Evolutionary conservation across 164 flowering plant genomes (phyloP).

Genomic region (Vitis rupestris): DNA sequence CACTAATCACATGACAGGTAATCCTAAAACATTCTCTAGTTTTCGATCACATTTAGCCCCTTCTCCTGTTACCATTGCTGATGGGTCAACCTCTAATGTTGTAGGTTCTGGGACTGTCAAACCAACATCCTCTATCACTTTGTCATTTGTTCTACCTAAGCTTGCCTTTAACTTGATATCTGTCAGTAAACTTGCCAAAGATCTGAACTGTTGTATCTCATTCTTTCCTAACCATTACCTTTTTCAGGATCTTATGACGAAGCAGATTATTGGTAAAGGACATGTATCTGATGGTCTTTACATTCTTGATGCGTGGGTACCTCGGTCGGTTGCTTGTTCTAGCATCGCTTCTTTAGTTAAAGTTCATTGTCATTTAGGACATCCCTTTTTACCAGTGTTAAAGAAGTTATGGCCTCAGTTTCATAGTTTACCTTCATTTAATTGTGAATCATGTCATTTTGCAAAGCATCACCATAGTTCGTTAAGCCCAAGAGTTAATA

Average conservation of each 20-base stretch:
- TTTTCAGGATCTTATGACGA: too few relatives aligned
- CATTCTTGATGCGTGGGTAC: background rate
- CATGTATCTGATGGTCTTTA: constrained; percentile 4
- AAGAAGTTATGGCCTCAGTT: too few relatives aligned
- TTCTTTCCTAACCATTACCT: background rate
- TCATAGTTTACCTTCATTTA: too few relatives aligned
- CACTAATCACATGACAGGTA: background rate
- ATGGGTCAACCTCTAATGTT: background rate
- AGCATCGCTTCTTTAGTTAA: background rate
- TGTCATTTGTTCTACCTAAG: background rate
- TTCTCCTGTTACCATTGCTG: background rate
- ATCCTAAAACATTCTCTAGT: background rate
- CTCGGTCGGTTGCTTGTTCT: constrained; percentile 1
- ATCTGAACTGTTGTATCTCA: constrained; percentile 3
- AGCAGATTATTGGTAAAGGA: background rate
- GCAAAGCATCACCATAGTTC: too few relatives aligned
- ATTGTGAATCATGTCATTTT: too few relatives aligned
- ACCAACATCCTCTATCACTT: background rate
- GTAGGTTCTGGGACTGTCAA: background rate
- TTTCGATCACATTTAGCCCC: background rate
- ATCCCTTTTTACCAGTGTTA: background rate
- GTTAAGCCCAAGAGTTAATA: too few relatives aligned
- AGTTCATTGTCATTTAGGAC: constrained; percentile 9
- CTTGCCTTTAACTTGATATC: constrained; percentile 1
- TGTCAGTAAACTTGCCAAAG: background rate